Evolutionary conservation across 768 basidiomycete species (phyloP).

Genomic region (Austroboletus festivus): DNA sequence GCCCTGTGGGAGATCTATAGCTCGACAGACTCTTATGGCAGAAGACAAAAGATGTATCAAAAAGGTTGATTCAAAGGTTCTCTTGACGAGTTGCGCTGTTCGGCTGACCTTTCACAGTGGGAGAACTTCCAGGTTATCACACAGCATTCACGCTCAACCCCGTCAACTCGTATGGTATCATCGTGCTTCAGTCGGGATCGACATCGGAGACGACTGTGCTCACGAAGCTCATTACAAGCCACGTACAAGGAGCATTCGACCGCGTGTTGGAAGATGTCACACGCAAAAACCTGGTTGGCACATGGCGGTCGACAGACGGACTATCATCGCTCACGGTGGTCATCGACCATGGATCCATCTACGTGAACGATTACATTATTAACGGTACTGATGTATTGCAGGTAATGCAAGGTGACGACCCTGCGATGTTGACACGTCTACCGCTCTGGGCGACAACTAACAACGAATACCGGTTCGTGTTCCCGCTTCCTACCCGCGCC

Average conservation of each 20-base stretch:
- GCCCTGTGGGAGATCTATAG: slow-evolving; percentile 43
- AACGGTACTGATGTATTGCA: slow-evolving; percentile 35
- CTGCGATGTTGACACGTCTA: slow-evolving; percentile 5
- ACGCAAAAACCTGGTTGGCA: slow-evolving; percentile 30
- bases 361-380: slow-evolving; percentile 33
- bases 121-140: slow-evolving; percentile 40
- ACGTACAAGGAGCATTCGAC: slow-evolving; percentile 36
- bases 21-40: slow-evolving; percentile 28
- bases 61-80: neutral
- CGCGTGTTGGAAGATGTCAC: slow-evolving; percentile 29
- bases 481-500: neutral
- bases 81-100: no score
- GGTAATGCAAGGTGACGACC: slow-evolving; percentile 24
- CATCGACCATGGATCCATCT: slow-evolving; percentile 27
- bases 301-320: slow-evolving; percentile 32
- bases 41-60: slow-evolving; percentile 33
- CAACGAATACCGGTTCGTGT: slow-evolving; percentile 37
- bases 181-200: slow-evolving; percentile 40
- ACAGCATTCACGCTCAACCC: slow-evolving; percentile 39
- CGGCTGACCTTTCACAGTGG: slow-evolving; percentile 27
- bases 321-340: slow-evolving; percentile 28
- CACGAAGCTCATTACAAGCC: slow-evolving; percentile 31
- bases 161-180: slow-evolving; percentile 39
- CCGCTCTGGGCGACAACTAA: slow-evolving; percentile 38
- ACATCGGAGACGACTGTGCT: slow-evolving; percentile 31